Conservation (phyloP, 2,329 filamentous ascomycete genomes). For the Chalaropsis ovoidea region DNA sequence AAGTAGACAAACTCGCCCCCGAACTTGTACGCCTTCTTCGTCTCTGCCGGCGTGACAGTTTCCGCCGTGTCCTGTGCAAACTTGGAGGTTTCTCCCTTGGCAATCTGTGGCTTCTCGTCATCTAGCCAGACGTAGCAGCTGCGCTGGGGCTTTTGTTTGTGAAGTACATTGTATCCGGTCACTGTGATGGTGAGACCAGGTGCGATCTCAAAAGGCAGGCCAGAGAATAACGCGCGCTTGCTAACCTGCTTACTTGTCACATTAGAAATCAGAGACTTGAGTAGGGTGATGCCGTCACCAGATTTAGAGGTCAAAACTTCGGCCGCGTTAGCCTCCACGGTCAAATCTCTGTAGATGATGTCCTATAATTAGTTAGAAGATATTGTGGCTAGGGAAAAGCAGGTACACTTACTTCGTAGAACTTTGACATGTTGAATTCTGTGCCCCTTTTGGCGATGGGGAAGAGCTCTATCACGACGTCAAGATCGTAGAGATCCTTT, state of each 20-base stretch:
- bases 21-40: slow-evolving; percentile 91
- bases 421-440: slow-evolving; percentile 70
- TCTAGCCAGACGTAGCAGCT: slow-evolving; percentile 82
- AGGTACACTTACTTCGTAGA: slow-evolving; percentile 64
- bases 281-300: slow-evolving; percentile 64
- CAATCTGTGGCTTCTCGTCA: slow-evolving; percentile 77
- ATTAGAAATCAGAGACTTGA: slow-evolving; percentile 72
- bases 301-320: slow-evolving; percentile 54
- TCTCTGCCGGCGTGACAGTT: slow-evolving; percentile 67
- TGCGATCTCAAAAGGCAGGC: slow-evolving; percentile 76
- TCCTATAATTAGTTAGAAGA: slow-evolving; percentile 46
- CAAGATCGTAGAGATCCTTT: slow-evolving; percentile 89
- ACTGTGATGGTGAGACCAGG: slow-evolving; percentile 78
- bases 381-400: no score
- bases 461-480: slow-evolving; percentile 85
- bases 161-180: slow-evolving; percentile 84
- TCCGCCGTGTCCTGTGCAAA: slow-evolving; percentile 68
- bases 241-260: slow-evolving; percentile 85
- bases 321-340: slow-evolving; percentile 51
- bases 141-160: slow-evolving; percentile 68
- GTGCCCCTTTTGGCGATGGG: slow-evolving; percentile 61
- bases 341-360: slow-evolving; percentile 74
- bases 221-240: slow-evolving; percentile 76
- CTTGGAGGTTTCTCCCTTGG: slow-evolving; percentile 59
- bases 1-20: slow-evolving; percentile 85